Evolutionary conservation across 2,329 filamentous ascomycete genomes (phyloP), one percentile per base, ranked within the genome.

Genomic region (Aspergillus niger): DNA sequence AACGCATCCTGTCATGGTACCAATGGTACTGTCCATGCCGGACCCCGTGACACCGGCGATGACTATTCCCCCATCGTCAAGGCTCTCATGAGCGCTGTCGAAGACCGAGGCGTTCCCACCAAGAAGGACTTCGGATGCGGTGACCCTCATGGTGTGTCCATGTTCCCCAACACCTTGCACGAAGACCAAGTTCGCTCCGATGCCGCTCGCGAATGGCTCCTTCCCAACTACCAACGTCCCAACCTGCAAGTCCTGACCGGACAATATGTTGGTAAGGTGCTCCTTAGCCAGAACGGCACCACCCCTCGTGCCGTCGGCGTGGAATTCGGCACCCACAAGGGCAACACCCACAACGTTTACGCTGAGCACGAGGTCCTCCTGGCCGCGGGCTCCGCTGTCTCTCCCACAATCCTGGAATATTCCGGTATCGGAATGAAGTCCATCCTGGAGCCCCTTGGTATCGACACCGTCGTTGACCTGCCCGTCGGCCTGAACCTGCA

Each of bases 401-500:
- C 71, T 3, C 66, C 69, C 6, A 55, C 65, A 1, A 72, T 74
- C 36, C 58, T 73, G 2, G 65, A 74, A 50, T 64, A 67, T 24
- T 74, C 72, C 8, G 71, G 71, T 22, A 70, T 74, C 55, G 71
- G 70, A 17, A 47, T 64, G 1, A 65, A 66, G 47, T 48, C 59
- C 5, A 53, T 67, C 1, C 64, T 70, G 2, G 63, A 66, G 13
- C 17, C 38, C 0, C 65, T 57, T 8, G 62, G 64, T 3, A 56
- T 71, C 41, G 32, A 62, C 3, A 69, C 70, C 30, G 39, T 61
- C 6, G 43, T 72, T 36, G 62, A 72, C 4, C 63, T 74, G 2
- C 70, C 71, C 1, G 70, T 74, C n/a, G 70, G 71, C 39, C 50
- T 69, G 15, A 74, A 74, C 30, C 57, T 72, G 39, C 69, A 74